Conservation (phyloP, 1,139 yeast genomes). For the Blastobotrys indianensis region DNA sequence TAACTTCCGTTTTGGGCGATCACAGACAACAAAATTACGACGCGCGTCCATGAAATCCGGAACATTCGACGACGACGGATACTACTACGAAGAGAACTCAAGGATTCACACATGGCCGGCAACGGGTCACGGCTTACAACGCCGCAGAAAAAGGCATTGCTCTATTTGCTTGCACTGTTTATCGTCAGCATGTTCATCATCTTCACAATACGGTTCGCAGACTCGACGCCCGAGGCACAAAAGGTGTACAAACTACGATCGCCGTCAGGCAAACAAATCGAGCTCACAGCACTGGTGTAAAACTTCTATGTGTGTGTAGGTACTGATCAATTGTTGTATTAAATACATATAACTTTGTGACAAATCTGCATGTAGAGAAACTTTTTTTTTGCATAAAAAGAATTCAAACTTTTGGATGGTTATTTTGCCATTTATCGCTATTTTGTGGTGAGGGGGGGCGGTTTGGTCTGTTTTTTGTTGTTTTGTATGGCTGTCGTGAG, state of each 20-base stretch:
- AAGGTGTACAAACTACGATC: constrained; percentile 1
- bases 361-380: too few relatives aligned
- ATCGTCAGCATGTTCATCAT: constrained; percentile 13
- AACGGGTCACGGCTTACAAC: constrained; percentile 15
- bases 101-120: background rate
- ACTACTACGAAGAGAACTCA: too few relatives aligned
- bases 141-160: constrained; percentile 21
- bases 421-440: background rate
- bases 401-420: too few relatives aligned
- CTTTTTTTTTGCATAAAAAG: too few relatives aligned
- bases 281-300: background rate
- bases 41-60: too few relatives aligned
- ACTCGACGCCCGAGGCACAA: constrained; percentile 2
- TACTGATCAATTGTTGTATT: too few relatives aligned
- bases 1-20: too few relatives aligned
- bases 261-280: background rate
- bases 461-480: background rate
- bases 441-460: background rate
- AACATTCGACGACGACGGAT: too few relatives aligned
- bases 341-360: too few relatives aligned
- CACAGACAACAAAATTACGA: too few relatives aligned
- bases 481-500: background rate
- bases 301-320: too few relatives aligned
- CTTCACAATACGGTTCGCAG: constrained; percentile 5
- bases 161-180: constrained; percentile 17